Base-by-base conservation (phyloP, 202 grass and related monocot genomes). In the Brachypodium distachyon region DNA sequence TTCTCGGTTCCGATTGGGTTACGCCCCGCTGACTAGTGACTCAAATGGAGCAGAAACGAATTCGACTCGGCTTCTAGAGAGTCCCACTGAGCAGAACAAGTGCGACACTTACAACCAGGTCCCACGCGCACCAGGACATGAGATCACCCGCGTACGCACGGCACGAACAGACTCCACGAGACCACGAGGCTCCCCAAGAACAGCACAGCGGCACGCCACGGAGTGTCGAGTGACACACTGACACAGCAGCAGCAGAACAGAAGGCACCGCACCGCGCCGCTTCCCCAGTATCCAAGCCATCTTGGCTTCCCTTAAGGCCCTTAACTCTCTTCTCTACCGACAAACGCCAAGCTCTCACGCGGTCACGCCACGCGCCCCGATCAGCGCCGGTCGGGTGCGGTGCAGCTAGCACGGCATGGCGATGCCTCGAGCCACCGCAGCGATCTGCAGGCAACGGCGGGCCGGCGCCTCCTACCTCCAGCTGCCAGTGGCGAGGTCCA, bases 331-430 rank as follows among this genome's bases (percentile, higher is more conserved):
- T 27, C 50, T 9, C 29, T 43, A 8, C 19, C 37, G 10, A 17
- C 38, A 11, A 37, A 67, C 39, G 70, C 21, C 13, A 23, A 37
- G 68, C 68, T 23, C 12, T 10, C 69, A 26, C 21, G n/a, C 69
- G 32, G 26, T 10, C 69, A 26, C 21, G n/a, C 69, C 49, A 39
- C 19, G 47, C 48, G 48, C 63, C 33, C 12, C 33, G 13, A 3
- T 7, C 64, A 12, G 46, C 63, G 12, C 31, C 22, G 10, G 4
- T 3, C 6, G 23, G n/a, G n/a, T n/a, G n/a, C n/a, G n/a, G n/a
- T n/a, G n/a, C n/a, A n/a, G n/a, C n/a, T n/a, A n/a, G n/a, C n/a
- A 12, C 59, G 16, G 12, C 70, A 89, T 87, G 89, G 78, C 65
- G 51, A 81, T 82, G 47, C 64, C 78, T 50, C 77, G 69, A 73